A percentile compares a stretch with the other conserved stretches of the same genome.
Evolutionary conservation across 2,329 filamentous ascomycete genomes (phyloP).

Genomic region (Epichloe sylvatica): DNA sequence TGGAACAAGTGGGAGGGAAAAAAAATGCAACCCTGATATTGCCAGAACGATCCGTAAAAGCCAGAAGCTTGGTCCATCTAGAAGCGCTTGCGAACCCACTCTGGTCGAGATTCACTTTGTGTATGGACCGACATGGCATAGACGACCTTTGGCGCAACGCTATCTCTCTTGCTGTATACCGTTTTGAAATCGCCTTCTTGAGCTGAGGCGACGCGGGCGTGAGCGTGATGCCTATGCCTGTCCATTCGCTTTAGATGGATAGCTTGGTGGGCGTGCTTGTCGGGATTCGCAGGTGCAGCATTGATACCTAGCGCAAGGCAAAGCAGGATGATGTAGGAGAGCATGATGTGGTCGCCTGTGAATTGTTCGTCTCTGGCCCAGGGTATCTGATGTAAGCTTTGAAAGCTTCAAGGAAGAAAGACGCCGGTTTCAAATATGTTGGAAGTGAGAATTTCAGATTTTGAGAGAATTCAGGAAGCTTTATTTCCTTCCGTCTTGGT

Average conservation of each 20-base stretch:
- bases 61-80: background rate
- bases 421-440: background rate
- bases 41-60: background rate
- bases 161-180: background rate
- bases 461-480: too few relatives aligned
- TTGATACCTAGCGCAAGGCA: conserved; percentile 1
- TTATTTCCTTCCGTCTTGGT: too few relatives aligned
- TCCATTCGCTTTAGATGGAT: conserved; percentile 2
- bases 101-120: conserved; percentile 3
- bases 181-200: background rate
- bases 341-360: background rate
- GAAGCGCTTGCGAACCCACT: conserved; percentile 5
- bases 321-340: conserved; percentile 3
- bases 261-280: conserved; percentile 1
- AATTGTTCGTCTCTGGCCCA: background rate
- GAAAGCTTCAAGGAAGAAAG: background rate
- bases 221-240: background rate
- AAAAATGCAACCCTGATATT: background rate
- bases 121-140: background rate
- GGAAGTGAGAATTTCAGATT: too few relatives aligned
- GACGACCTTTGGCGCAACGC: background rate
- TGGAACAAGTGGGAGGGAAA: background rate
- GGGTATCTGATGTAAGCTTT: background rate
- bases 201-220: background rate
- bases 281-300: conserved; percentile 2